Base-by-base conservation (phyloP, 306 rosid species). In the Quercus rubra region DNA sequence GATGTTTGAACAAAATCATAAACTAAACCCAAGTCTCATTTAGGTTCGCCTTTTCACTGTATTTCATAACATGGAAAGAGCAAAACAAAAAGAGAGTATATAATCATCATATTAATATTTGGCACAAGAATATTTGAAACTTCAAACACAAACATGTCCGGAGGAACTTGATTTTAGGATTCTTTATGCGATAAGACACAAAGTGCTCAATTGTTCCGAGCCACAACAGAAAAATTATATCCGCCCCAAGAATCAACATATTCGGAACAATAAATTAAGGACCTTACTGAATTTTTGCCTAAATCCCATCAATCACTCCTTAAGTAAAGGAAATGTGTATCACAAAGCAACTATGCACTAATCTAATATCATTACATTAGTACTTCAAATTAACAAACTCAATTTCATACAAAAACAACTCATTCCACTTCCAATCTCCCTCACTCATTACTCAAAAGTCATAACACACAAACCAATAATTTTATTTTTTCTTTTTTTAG, bases 241-340 rank as follows among this genome's bases (percentile, higher is more conserved):
- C 41, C 43, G 70, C 49, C 38, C 81, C 62, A 68, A 71, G 72
- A 71, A 30, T 58, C 77, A 21, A 79, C 31, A 19, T 43, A 58
- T 14, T 74, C 15, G 11, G 38, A 4, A 41, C 58, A 69, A 56
- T 71, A 28, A 5, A 14, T 63, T 7, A 28, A 4, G 3, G 30
- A 23, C 41, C n/a, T 12, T 3, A 41, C 46, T 28, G 59, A 55
- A 67, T n/a, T 52, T 77, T 52, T 77, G 70, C 74, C 74, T 27
- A 67, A 28, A 51, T 63, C 18, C 55, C 54, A 5, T 4, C n/a
- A 5, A 55, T 1, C 8, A 38, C 33, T 49, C 43, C 21, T 13
- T 51, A 14, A 15, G 55, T 19, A 52, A 1, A 35, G 35, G 15
- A 33, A 9, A 33, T 35, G 49, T 70, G 69, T 19, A 56, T 17